Evolutionary conservation across 257 asterid species (phyloP), one percentile per base, ranked within the genome.

Genomic region (Buddleja alternifolia): DNA sequence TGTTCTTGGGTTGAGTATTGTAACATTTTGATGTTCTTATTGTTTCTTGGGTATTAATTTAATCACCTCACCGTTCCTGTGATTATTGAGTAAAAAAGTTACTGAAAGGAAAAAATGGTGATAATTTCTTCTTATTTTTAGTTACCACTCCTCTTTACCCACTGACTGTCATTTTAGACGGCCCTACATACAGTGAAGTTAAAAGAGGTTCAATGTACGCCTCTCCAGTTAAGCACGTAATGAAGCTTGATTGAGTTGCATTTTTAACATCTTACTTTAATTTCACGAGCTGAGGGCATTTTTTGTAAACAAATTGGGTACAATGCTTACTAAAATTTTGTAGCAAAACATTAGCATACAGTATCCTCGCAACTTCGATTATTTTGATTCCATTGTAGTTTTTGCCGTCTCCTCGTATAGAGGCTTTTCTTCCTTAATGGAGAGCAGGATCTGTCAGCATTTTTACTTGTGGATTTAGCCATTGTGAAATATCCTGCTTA

Each of bases 361-460:
- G 3, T 29, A 29, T 71, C 51, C 20, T 41, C 39, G 47, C 58
- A 68, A 72, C 48, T 76, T 47, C 16, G 17, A 14, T 50, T 66
- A 9, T 71, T 51, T 57, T 66, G 64, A 68, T 44, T 46, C 53
- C 50, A 67, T 63, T 52, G 20, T 55, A 25, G 78, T 82, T 48
- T 74, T 46, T 66, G 63, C 51, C 25, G 55, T 53, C 47, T 62
- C 66, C 71, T 69, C 69, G 36, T 77, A 66, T 84, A 93, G 99
- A 85, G 99, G 83, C 95, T 93, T 78, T 93, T 93, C 86, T 93
- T 93, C 82, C 89, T 90, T 70, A 93, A 90, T 77, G 97, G 97
- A 60, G 99, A 93, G 81, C 97, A 85, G 76, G 93, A 88, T 75
- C 82, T 93, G 64, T 90, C 96, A 4, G 78, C 97, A n/a, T 90